phyloP scores from a whole-genome alignment of 2,329 filamentous ascomycete genomes.

The Leptoxyphium fumago region DNA sequence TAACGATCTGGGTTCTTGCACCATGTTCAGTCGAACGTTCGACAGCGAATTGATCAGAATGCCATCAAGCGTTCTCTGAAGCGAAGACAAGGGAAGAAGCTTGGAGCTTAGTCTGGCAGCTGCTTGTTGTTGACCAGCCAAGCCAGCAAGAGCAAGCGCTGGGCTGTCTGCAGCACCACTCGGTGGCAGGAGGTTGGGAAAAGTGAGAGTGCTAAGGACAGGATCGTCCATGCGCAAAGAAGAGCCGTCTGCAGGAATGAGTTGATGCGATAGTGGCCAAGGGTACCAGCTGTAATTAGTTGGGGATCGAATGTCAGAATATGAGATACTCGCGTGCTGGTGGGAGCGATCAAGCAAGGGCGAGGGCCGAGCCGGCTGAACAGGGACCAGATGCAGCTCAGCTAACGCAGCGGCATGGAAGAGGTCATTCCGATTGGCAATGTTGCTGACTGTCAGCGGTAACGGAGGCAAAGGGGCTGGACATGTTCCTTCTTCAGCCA shows the following conservation, averaged over 20 bases:
- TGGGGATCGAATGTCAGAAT: slow-evolving; percentile 41
- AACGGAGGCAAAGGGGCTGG: slow-evolving; percentile 44
- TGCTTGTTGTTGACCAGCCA: not conserved
- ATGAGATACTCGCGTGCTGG: slow-evolving; percentile 36
- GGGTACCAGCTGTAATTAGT: slow-evolving; percentile 79
- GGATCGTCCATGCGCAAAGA: slow-evolving; percentile 58
- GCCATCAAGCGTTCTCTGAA: slow-evolving; percentile 45
- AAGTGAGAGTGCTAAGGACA: slow-evolving; percentile 56
- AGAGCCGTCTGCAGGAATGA: slow-evolving; percentile 64
- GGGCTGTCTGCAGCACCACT: slow-evolving; percentile 1
- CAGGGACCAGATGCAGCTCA: slow-evolving; percentile 60
- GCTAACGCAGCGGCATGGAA: slow-evolving; percentile 83
- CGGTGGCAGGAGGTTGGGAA: slow-evolving; percentile 34
- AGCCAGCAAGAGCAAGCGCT: not conserved
- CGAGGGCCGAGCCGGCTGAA: slow-evolving; percentile 20
- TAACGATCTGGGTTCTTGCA: slow-evolving; percentile 41
- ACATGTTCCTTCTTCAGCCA: slow-evolving; percentile 38
- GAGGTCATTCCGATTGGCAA: slow-evolving; percentile 63
- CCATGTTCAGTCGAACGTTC: slow-evolving; percentile 49
- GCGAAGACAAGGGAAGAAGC: slow-evolving; percentile 21
- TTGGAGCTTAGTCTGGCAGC: slow-evolving; percentile 4
- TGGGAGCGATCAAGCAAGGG: slow-evolving; percentile 39
- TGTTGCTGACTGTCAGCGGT: slow-evolving; percentile 61
- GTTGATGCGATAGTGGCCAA: slow-evolving; percentile 69
- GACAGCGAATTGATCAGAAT: slow-evolving; percentile 46